phyloP scores from a whole-genome alignment of 208 protist genomes.

The Phytomonas sp. region DNA sequence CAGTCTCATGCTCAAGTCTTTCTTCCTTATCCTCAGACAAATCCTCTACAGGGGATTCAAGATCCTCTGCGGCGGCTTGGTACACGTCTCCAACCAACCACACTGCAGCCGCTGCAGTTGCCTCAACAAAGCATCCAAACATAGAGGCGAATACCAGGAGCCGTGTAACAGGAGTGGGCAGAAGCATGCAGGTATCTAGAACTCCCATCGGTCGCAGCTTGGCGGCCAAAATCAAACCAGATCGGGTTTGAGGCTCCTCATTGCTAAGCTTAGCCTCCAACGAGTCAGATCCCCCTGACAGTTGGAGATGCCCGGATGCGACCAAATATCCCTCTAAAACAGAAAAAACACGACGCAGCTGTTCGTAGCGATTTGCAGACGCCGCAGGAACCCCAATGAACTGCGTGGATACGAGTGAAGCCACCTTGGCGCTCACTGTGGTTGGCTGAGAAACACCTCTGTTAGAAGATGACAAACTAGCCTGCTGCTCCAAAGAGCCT shows the following conservation, averaged over 20 bases:
- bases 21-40: constrained; percentile 2
- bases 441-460: constrained; percentile 3
- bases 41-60: neutral
- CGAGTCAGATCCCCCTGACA: neutral
- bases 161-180: constrained; percentile 38
- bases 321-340: constrained; percentile 44
- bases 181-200: constrained; percentile 28
- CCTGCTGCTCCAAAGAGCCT: neutral
- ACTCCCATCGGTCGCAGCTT: constrained; percentile 43
- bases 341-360: constrained; percentile 38
- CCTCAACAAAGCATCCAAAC: constrained; percentile 38
- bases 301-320: constrained; percentile 38
- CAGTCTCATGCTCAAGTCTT: constrained; percentile 18
- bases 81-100: constrained; percentile 61
- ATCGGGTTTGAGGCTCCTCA: constrained; percentile 9
- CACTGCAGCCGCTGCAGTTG: constrained; percentile 50
- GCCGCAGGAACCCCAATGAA: constrained; percentile 47
- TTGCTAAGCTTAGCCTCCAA: neutral
- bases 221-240: constrained; percentile 9
- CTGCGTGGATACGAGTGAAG: constrained; percentile 18
- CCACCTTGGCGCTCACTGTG: constrained; percentile 11
- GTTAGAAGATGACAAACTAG: neutral
- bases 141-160: constrained; percentile 36
- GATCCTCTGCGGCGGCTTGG: constrained; percentile 1
- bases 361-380: constrained; percentile 56